These are phyloP conservation scores for Ustilago curta DNA, from an alignment of 1,284 basidiomycete species.

Conservation along the genomic window DNA sequence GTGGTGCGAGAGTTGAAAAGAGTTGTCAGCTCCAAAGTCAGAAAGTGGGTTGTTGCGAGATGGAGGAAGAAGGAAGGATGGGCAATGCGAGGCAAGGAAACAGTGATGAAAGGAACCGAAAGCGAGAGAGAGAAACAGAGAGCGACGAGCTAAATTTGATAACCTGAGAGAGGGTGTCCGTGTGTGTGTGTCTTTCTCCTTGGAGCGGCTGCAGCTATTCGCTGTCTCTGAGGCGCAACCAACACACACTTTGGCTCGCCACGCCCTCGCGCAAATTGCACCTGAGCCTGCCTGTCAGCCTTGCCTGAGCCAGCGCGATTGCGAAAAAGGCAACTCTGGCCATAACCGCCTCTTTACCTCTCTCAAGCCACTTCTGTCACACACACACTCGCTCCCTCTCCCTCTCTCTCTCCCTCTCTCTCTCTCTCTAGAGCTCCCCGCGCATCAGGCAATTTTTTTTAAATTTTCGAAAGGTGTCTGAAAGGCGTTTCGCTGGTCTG, in stretches of 20 bases:
- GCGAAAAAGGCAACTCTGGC: not conserved
- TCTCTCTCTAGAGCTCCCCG: not conserved
- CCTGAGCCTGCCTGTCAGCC: conserved; percentile 1
- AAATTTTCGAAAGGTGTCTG: not conserved
- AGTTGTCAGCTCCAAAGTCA: not conserved
- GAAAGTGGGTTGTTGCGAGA: not conserved
- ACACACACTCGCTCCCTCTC: no score
- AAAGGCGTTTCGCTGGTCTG: no score
- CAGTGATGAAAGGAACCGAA: conserved; percentile 3
- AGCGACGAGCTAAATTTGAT: not conserved
- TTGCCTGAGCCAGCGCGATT: conserved; percentile 16
- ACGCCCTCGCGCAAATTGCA: not conserved
- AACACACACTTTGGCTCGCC: conserved; percentile 1
- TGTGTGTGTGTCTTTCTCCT: no score
- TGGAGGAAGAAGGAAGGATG: not conserved
- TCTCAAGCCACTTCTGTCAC: no score
- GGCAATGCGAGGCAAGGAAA: not conserved
- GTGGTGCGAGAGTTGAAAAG: not conserved
- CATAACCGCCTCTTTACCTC: conserved; percentile 1
- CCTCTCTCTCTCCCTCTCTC: not conserved
- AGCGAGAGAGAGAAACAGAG: not conserved
- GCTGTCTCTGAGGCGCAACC: not conserved
- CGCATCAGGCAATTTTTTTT: conserved; percentile 6
- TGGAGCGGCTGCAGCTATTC: not conserved
- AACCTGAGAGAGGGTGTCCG: not conserved